Conservation (phyloP, 805 yeast genomes). For the Wickerhamiella azymoides region DNA sequence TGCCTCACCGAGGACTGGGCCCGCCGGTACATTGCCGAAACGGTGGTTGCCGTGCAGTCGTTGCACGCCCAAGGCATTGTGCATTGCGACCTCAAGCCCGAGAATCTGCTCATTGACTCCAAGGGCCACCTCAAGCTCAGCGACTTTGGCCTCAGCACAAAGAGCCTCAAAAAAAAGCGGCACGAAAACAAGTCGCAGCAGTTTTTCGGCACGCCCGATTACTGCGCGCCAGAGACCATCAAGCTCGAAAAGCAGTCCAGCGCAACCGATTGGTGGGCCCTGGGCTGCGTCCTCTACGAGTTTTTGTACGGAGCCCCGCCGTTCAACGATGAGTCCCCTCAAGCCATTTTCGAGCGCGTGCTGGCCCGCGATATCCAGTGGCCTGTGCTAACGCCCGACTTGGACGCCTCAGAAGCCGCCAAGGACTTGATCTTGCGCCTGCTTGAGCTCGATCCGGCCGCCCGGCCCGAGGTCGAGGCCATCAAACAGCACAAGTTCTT, state of each 20-base stretch:
- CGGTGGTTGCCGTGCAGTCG: slow-evolving; percentile 79
- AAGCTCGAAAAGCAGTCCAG: slow-evolving; percentile 70
- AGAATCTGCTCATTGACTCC: slow-evolving; percentile 72
- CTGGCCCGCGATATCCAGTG: slow-evolving; percentile 62
- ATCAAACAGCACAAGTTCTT: slow-evolving; percentile 72
- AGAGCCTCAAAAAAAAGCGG: slow-evolving; percentile 1
- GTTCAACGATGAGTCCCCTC: slow-evolving; percentile 71
- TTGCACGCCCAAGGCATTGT: slow-evolving; percentile 79
- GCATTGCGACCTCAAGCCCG: slow-evolving; percentile 93
- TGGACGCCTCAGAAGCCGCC: slow-evolving; percentile 44
- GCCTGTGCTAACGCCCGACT: slow-evolving; percentile 47
- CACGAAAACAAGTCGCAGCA: slow-evolving; percentile 25
- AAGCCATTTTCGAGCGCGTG: slow-evolving; percentile 70
- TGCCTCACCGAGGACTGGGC: slow-evolving; percentile 74
- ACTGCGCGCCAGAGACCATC: slow-evolving; percentile 92
- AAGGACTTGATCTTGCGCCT: slow-evolving; percentile 56
- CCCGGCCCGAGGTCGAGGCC: slow-evolving; percentile 70
- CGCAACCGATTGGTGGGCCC: slow-evolving; percentile 97
- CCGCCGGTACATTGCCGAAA: slow-evolving; percentile 73
- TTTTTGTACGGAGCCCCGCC: slow-evolving; percentile 90
- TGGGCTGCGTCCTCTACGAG: slow-evolving; percentile 91
- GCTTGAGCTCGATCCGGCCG: slow-evolving; percentile 45
- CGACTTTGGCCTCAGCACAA: slow-evolving; percentile 62
- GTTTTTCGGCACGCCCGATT: slow-evolving; percentile 96
- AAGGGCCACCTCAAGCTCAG: slow-evolving; percentile 84